Conservation (phyloP, 352 stramenopile genomes). For the Pythium aristosporum region DNA sequence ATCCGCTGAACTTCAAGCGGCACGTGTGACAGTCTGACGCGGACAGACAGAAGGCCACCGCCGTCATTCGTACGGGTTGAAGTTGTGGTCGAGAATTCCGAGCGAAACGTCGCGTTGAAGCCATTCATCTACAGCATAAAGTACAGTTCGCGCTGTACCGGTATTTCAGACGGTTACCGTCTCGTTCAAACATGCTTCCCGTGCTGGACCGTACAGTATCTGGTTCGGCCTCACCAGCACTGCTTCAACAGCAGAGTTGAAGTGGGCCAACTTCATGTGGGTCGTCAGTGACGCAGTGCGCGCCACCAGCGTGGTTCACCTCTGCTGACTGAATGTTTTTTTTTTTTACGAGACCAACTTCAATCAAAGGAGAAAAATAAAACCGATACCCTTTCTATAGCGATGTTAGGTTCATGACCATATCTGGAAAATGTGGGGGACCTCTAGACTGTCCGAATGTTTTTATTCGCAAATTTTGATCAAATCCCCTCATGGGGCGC, state of each 20-base stretch:
- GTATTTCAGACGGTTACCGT: too few species aligned
- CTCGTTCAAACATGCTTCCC: too few species aligned
- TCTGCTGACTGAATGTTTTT: conserved; percentile 11
- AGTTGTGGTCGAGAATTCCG: conserved; percentile 1
- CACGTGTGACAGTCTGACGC: not conserved
- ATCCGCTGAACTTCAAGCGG: too few species aligned
- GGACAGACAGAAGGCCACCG: not conserved
- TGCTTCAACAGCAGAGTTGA: conserved; percentile 12
- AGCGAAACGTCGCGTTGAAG: conserved; percentile 21
- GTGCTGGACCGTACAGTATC: not conserved
- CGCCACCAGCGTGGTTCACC: conserved; percentile 21
- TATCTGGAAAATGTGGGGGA: not conserved
- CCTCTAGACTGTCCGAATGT: not conserved
- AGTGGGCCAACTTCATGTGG: conserved; percentile 24
- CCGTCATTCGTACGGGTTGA: conserved; percentile 7
- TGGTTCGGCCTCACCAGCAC: not conserved
- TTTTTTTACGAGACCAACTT: conserved; percentile 11
- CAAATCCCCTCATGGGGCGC: conserved; percentile 3
- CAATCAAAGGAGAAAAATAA: not conserved
- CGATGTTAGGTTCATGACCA: not conserved
- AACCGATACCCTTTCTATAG: conserved; percentile 2
- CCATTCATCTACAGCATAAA: conserved; percentile 27
- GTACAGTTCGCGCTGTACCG: not conserved
- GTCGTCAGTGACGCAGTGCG: conserved; percentile 17
- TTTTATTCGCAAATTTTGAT: conserved; percentile 4